Conservation (phyloP, 1,284 basidiomycete genomes). For the Flammula alnicola region DNA sequence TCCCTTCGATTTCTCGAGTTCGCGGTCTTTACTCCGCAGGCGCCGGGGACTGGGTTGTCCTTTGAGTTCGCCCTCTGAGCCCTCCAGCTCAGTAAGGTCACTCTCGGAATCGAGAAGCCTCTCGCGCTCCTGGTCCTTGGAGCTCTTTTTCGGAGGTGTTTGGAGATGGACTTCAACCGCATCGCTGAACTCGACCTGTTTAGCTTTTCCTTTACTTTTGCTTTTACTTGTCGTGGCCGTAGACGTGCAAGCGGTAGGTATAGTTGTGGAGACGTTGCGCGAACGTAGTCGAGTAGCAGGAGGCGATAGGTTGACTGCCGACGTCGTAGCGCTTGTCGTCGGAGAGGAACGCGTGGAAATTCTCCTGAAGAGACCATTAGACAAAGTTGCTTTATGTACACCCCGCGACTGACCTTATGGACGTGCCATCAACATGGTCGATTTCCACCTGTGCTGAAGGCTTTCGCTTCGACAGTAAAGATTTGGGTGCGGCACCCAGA, state of each 20-base stretch:
- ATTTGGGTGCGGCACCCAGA: conserved; percentile 23
- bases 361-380: conserved; percentile 39
- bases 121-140: conserved; percentile 31
- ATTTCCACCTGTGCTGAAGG: conserved; percentile 22
- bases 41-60: conserved; percentile 63
- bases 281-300: conserved; percentile 70
- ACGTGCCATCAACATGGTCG: conserved; percentile 22
- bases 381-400: conserved; percentile 3
- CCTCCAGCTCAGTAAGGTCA: conserved; percentile 70
- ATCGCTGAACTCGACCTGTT: conserved; percentile 70
- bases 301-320: conserved; percentile 48
- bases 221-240: conserved; percentile 35
- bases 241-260: conserved; percentile 27
- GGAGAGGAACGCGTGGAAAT: conserved; percentile 52
- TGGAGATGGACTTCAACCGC: conserved; percentile 44
- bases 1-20: conserved; percentile 20
- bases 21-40: conserved; percentile 65
- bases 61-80: conserved; percentile 40
- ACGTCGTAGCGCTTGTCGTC: conserved; percentile 34
- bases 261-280: conserved; percentile 58
- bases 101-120: conserved; percentile 51
- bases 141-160: conserved; percentile 31
- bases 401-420: conserved; percentile 36
- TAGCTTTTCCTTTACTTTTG: conserved; percentile 61
- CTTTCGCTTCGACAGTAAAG: conserved; percentile 21